Percentiles rank a stretch among this genome's conserved stretches.
These are phyloP conservation scores for Hordeum pubiflorum DNA, from an alignment of 202 grass and related monocot species.

Conservation along the genomic window DNA sequence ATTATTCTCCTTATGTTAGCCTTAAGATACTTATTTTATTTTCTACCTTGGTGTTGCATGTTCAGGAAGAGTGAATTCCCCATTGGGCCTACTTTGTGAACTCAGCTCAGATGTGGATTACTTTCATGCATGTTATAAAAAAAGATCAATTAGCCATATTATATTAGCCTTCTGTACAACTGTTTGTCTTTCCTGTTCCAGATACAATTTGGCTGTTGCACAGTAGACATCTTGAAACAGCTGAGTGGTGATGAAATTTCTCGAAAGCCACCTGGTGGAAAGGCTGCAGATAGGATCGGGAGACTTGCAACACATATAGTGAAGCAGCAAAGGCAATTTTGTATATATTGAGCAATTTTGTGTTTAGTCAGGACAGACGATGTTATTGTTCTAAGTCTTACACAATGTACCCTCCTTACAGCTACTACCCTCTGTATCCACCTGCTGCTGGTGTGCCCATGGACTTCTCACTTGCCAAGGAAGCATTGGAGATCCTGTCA, in stretches of 20 bases:
- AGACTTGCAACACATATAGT: conserved; percentile 69
- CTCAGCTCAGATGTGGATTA: neutral
- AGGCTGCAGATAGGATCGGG: conserved; percentile 53
- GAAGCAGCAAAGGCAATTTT: conserved; percentile 69
- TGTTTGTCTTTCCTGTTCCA: conserved; percentile 30
- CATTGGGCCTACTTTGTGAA: neutral
- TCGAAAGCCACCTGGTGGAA: conserved; percentile 39
- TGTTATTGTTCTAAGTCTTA: conserved; percentile 16
- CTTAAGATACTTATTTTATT: neutral
- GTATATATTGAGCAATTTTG: neutral
- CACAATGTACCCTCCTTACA: conserved; percentile 15
- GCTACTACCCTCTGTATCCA: conserved; percentile 85
- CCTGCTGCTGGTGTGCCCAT: conserved; percentile 67
- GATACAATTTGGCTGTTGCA: conserved; percentile 85
- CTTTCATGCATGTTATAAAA: neutral
- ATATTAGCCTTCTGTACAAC: neutral
- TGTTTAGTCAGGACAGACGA: neutral
- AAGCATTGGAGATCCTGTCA: conserved; percentile 58
- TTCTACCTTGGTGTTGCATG: neutral
- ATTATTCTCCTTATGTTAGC: neutral
- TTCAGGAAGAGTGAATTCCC: conserved; percentile 11
- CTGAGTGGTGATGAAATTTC: conserved; percentile 92
- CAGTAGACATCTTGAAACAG: conserved; percentile 83
- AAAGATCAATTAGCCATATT: neutral
- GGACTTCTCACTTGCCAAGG: conserved; percentile 71